Percentiles rank a stretch among this genome's conserved stretches.
Evolutionary conservation across 371 early-diverging fungal genomes (phyloP).

Genomic region (Mortierella polycephala): DNA sequence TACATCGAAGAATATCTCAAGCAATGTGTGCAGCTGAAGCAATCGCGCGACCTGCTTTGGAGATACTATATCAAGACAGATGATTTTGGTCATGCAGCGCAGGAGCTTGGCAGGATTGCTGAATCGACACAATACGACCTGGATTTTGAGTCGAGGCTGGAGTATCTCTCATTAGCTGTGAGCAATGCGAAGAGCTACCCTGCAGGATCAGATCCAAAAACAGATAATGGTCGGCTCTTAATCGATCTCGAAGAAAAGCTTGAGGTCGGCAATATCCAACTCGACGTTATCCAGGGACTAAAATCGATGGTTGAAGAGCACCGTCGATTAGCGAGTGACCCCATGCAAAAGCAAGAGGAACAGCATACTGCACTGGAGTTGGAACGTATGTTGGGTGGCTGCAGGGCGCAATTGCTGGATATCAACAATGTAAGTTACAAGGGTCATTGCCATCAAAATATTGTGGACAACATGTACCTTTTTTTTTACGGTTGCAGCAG

Average conservation of each 20-base stretch:
- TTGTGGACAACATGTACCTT: background rate
- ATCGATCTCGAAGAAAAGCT: conserved; percentile 67
- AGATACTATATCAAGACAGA: conserved; percentile 73
- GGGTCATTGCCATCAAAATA: background rate
- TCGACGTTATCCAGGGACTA: conserved; percentile 32
- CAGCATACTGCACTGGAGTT: conserved; percentile 32
- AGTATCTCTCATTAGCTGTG: conserved; percentile 77
- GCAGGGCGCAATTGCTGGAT: conserved; percentile 43
- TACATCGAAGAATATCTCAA: conserved; percentile 78
- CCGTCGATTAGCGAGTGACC: conserved; percentile 10
- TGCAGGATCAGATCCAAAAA: conserved; percentile 49
- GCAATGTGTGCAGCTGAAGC: conserved; percentile 63
- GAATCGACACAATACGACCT: conserved; percentile 58
- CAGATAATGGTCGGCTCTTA: conserved; percentile 55
- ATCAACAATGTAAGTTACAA: conserved; percentile 48
- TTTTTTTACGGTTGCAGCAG: background rate
- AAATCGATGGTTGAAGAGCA: conserved; percentile 34
- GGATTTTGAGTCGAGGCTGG: conserved; percentile 64
- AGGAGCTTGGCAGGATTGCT: conserved; percentile 73
- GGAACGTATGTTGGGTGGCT: conserved; percentile 53
- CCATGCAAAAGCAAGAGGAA: conserved; percentile 11
- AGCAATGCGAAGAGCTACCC: conserved; percentile 76
- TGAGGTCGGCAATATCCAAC: conserved; percentile 70
- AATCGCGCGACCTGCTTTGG: conserved; percentile 75
- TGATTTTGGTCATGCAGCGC: conserved; percentile 74